Evolutionary conservation across 192 early-diverging fungal genomes (phyloP).

Genomic region (Glomus cerebriforme): DNA sequence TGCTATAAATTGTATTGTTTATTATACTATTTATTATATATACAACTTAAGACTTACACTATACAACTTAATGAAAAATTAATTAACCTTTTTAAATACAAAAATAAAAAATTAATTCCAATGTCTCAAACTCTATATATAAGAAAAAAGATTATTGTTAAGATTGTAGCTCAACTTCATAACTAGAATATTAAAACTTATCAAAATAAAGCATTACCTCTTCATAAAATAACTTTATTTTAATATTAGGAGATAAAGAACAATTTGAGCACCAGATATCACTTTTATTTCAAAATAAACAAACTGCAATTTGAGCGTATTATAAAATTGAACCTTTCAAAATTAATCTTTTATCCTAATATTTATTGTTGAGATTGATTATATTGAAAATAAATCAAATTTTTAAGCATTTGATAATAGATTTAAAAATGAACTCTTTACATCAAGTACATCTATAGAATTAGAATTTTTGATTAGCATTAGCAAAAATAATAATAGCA

Average conservation of each 20-base stretch:
- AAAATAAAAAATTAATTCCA: conserved; percentile 5
- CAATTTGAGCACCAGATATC: conserved; percentile 21
- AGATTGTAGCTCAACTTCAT: not conserved
- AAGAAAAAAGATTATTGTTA: not conserved
- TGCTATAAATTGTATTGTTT: too few relatives aligned
- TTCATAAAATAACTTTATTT: conserved; percentile 23
- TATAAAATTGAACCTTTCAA: conserved; percentile 15
- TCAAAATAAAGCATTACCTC: conserved; percentile 22
- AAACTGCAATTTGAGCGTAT: not conserved
- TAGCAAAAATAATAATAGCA: not conserved
- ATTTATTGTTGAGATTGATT: conserved; percentile 25
- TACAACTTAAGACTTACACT: conserved; percentile 1
- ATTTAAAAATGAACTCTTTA: conserved; percentile 17
- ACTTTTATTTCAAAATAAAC: not conserved
- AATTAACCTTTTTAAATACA: conserved; percentile 21
- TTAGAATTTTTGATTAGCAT: not conserved
- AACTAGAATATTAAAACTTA: conserved; percentile 29
- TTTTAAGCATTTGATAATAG: not conserved
- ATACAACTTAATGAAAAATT: not conserved
- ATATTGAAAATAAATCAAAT: not conserved
- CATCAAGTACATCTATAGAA: not conserved
- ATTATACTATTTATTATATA: too few relatives aligned
- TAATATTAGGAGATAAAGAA: conserved; percentile 9
- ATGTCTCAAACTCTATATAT: not conserved
- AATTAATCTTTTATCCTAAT: conserved; percentile 18